Base-by-base conservation (phyloP, 1,139 yeast genomes). In the Magnusiomyces tetraspermus region DNA sequence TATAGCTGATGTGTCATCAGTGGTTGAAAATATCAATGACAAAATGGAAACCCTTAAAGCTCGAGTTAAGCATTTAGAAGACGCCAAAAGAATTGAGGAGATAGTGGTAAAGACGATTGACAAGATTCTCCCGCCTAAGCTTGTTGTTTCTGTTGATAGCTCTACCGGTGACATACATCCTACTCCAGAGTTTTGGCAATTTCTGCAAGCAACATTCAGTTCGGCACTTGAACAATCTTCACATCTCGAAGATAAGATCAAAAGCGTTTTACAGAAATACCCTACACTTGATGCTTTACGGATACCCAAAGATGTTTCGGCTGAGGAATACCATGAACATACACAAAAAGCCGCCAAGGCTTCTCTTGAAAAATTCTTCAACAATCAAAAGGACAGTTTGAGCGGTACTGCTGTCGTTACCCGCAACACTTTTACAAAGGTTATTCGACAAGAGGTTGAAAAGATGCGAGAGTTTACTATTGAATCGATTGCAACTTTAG, bases 171-270 rank as follows among this genome's bases (percentile, higher is more conserved):
- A 43, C 8, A 43, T 51, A 22, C 45, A 41, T 15, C 51, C 56
- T 2, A 47, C 50, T 5, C 54, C 56, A 1, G 56, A 54, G 40
- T 54, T 54, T 38, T 54, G 54, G 56, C 44, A 49, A 11, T 54
- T 42, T 40, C 23, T 54, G 6, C 38, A 50, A 22, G 28, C 53
- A 4, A 22, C 49, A 6, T 24, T 46, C 28, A 38, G 24, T 8
- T 17, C 28, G 11, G n/a, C 49, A 6, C 17, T 24, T 26, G 43
- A 33, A 4, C 19, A 33, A 8, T 36, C 42, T 4, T 33, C 33
- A 13, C 21, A n/a, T 24, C 23, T 24, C 6, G 43, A 46, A 46
- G 40, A 24, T 24, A 36, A 46, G 21, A 17, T 36, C 3, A 33
- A 33, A 33, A 15, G 33, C 5, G 19, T 33, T 38, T 31, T 45